A percentile compares a stretch with the other conserved stretches of the same genome.
Evolutionary conservation across 768 basidiomycete species (phyloP).

Genomic region (Crepidotus variabilis): DNA sequence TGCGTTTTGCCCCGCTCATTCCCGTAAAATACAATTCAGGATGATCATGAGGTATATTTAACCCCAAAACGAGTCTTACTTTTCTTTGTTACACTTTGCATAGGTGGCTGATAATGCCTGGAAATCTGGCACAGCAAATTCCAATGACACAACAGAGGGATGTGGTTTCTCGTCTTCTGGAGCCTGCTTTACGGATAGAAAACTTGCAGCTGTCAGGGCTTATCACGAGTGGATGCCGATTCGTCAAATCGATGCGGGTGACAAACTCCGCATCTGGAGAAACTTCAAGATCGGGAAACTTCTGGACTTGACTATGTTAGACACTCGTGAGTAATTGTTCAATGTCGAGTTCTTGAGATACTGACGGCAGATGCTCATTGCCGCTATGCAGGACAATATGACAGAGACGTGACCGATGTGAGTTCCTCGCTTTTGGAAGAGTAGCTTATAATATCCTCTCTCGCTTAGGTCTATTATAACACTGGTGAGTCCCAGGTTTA

Average conservation of each 20-base stretch:
- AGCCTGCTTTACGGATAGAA: constrained; percentile 57
- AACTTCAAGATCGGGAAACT: constrained; percentile 63
- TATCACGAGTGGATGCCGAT: constrained; percentile 66
- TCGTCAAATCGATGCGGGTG: constrained; percentile 49
- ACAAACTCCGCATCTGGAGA: constrained; percentile 58
- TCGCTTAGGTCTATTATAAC: constrained; percentile 43
- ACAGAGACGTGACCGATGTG: constrained; percentile 55
- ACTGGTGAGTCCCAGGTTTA: constrained; percentile 30
- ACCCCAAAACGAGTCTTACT: neutral
- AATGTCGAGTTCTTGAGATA: too few species aligned
- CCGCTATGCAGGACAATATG: constrained; percentile 39
- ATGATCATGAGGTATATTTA: constrained; percentile 43
- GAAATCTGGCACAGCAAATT: constrained; percentile 53
- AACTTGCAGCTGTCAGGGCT: constrained; percentile 53
- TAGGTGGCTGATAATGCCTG: constrained; percentile 54
- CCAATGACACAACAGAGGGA: constrained; percentile 48
- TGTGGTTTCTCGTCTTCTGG: constrained; percentile 49
- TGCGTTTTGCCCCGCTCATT: neutral
- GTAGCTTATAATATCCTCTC: neutral
- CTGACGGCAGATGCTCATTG: too few species aligned
- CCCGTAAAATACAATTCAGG: constrained; percentile 23
- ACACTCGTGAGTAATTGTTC: constrained; percentile 40
- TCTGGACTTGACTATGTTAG: constrained; percentile 59
- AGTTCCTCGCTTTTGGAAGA: neutral
- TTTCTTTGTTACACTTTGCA: neutral